Conservation (phyloP, 208 protist species). For the Leishmania tropica region DNA sequence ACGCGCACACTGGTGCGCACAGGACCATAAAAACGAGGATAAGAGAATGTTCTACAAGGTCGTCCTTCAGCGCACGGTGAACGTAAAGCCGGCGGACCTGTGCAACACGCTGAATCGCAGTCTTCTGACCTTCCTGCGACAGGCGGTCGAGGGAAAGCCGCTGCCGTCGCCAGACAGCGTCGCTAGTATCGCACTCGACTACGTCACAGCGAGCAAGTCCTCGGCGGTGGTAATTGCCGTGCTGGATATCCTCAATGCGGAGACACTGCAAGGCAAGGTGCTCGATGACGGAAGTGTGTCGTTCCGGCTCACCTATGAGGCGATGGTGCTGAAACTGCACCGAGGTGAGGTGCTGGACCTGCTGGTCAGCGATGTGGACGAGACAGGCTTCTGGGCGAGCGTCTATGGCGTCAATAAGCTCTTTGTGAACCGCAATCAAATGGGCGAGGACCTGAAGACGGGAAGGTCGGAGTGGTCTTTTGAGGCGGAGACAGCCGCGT, state of each 20-base stretch:
- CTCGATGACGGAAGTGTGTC: constrained; percentile 80
- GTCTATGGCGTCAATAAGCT: constrained; percentile 78
- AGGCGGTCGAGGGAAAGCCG: constrained; percentile 75
- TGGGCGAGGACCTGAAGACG: constrained; percentile 40
- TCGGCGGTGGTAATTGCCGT: constrained; percentile 82
- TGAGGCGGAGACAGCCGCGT: constrained; percentile 66
- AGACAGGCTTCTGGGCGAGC: constrained; percentile 76
- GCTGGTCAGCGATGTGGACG: constrained; percentile 62
- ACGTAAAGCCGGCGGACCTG: constrained; percentile 63
- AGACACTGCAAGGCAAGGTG: constrained; percentile 74
- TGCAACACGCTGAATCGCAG: constrained; percentile 67
- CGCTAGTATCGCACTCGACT: constrained; percentile 32
- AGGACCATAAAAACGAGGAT: not conserved
- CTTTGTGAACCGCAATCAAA: constrained; percentile 76
- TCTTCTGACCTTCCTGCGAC: constrained; percentile 66
- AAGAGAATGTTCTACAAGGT: constrained; percentile 84
- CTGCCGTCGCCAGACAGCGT: constrained; percentile 60
- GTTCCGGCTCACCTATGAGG: constrained; percentile 80
- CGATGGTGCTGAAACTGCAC: constrained; percentile 83
- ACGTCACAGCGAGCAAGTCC: constrained; percentile 48
- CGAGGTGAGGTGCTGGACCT: constrained; percentile 86
- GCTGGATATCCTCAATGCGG: constrained; percentile 75
- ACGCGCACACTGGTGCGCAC: not conserved
- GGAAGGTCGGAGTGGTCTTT: constrained; percentile 52
- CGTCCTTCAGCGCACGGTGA: constrained; percentile 72